These are phyloP conservation scores for Geosmithia putterillii DNA, from an alignment of 2,329 filamentous ascomycete species.

Conservation along the genomic window DNA sequence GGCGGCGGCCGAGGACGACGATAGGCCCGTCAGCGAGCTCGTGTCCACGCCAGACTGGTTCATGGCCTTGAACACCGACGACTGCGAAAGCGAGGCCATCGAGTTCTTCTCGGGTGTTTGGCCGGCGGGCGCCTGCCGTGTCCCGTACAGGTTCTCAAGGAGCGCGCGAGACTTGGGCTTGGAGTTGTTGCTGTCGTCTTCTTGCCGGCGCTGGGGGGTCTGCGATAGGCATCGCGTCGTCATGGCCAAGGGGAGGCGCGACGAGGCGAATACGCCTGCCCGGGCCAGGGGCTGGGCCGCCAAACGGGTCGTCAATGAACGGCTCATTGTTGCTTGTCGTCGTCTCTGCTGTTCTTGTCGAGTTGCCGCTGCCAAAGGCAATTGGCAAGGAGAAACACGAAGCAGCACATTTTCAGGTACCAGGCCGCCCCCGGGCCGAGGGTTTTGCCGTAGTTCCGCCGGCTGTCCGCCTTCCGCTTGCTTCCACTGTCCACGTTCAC, in stretches of 20 bases:
- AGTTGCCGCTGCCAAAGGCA: neutral
- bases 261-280: constrained; percentile 4
- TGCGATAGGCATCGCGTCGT: constrained; percentile 20
- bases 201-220: constrained; percentile 17
- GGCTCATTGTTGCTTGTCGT: constrained; percentile 25
- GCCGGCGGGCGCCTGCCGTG: constrained; percentile 7
- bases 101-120: constrained; percentile 7
- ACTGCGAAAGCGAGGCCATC: constrained; percentile 22
- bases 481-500: neutral
- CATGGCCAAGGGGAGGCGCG: neutral
- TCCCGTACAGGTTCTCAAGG: constrained; percentile 20
- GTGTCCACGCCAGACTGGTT: constrained; percentile 20
- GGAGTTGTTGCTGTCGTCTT: constrained; percentile 5
- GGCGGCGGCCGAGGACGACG: neutral
- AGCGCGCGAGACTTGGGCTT: constrained; percentile 15
- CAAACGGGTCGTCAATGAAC: constrained; percentile 26
- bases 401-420: neutral
- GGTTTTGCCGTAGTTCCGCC: constrained; percentile 18
- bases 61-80: constrained; percentile 24
- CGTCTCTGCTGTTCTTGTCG: neutral
- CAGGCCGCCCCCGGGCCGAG: neutral
- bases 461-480: constrained; percentile 15
- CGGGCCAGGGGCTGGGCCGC: constrained; percentile 25
- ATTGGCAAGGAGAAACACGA: neutral
- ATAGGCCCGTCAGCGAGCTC: constrained; percentile 11